These are phyloP conservation scores for Melanogaster broomeanus DNA, from an alignment of 768 basidiomycete genomes.

Conservation along the genomic window DNA sequence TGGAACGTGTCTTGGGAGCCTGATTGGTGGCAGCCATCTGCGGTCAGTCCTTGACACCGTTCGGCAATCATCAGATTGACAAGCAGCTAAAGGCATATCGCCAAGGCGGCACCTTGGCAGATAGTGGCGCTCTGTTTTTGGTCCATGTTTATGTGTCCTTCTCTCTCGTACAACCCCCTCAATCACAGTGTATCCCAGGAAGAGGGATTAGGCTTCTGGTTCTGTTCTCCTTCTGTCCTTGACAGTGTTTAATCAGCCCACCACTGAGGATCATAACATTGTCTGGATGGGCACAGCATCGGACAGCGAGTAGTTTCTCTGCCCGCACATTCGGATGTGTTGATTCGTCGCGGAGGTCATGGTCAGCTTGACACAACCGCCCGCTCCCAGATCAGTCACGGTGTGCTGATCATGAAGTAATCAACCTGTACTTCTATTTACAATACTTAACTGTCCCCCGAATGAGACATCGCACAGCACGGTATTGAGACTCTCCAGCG, in stretches of 20 bases:
- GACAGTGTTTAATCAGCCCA: conserved; percentile 19
- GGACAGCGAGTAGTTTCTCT: conserved; percentile 37
- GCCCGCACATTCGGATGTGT: neutral
- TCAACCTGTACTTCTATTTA: neutral
- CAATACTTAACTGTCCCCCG: conserved; percentile 4
- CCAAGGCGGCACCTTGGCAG: conserved; percentile 57
- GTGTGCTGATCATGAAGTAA: conserved; percentile 27
- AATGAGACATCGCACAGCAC: conserved; percentile 59
- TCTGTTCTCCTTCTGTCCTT: neutral
- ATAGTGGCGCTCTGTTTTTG: conserved; percentile 55
- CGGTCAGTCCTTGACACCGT: conserved; percentile 28
- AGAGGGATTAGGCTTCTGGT: conserved; percentile 23
- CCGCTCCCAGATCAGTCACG: conserved; percentile 55
- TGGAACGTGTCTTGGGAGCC: conserved; percentile 49
- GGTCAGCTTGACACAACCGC: conserved; percentile 44
- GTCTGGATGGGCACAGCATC: conserved; percentile 49
- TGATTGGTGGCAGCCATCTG: conserved; percentile 51
- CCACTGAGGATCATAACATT: conserved; percentile 40
- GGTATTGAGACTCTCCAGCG: conserved; percentile 58
- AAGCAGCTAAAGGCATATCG: conserved; percentile 44
- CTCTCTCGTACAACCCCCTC: neutral
- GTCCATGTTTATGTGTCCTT: conserved; percentile 40
- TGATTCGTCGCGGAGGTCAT: conserved; percentile 35
- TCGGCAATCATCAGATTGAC: neutral
- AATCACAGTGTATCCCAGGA: conserved; percentile 47